Base-by-base conservation (phyloP, 768 basidiomycete genomes). In the Leccinum incarnatum region DNA sequence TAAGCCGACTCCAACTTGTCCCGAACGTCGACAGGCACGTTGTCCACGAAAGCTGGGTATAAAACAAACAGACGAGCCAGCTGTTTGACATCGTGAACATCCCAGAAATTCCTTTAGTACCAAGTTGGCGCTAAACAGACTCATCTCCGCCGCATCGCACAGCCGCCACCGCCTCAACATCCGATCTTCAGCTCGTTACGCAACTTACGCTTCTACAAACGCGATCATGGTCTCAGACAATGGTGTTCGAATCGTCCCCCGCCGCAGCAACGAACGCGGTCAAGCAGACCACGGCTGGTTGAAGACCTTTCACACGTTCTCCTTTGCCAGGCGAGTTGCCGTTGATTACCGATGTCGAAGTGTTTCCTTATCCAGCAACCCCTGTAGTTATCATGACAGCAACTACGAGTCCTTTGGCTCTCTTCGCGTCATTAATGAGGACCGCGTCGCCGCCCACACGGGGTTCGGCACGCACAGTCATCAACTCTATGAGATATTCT, bases 351-450 rank as follows among this genome's bases (percentile, higher is more conserved):
- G 19, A 42, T 42, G 40, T n/a, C n/a, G 40, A 42, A n/a, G n/a
- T 42, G 42, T 42, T 42, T 42, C 42, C 42, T 45, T 45, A 45
- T 45, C 10, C 19, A 45, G 19, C 6, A 9, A 21, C 42, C 42
- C 42, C 42, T 12, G 34, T 15, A 86, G 82, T 66, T 96, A 93
- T 69, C 78, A 83, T 42, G 86, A 88, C 49, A 62, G 68, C 8
- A 54, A 75, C 1, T 85, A 86, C 62, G 77, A 84, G 48, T 74
- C 77, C 2, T 95, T 84, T 62, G 91, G 95, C 2, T 66, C 83
- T 15, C 82, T 98, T 1, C 84, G 95, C 9, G 91, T 98, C 36
- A 87, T 98, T 72, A 97, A 97, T 75, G 95, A 97, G 73, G 93
- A 94, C 65, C 86, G 91, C n/a, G 90, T 95, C 42, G 81, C 80